Conservation (phyloP, 345 rosid genomes). For the Camelina hispida region DNA sequence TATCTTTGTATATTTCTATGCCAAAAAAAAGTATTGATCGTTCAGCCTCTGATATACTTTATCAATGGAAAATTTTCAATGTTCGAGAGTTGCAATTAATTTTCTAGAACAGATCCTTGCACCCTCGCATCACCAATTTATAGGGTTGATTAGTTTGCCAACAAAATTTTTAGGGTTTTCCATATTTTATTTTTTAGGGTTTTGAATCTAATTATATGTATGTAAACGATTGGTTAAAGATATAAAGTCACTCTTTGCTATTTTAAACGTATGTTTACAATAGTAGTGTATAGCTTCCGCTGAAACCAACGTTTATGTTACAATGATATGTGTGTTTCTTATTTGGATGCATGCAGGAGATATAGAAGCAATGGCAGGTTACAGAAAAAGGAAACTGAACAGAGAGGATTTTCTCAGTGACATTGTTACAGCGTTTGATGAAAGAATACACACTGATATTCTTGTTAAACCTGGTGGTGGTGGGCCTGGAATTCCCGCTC, state of each 20-base stretch:
- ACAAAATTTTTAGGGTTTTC: background rate
- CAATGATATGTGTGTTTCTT: slow-evolving; percentile 12
- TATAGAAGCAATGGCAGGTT: background rate
- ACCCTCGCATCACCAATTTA: background rate
- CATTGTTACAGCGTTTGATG: background rate
- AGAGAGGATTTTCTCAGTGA: slow-evolving; percentile 15
- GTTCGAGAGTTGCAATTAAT: too few species aligned
- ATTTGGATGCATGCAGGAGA: background rate
- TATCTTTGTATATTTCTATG: too few species aligned
- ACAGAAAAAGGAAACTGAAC: background rate
- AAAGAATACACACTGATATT: slow-evolving; percentile 17
- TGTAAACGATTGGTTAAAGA: background rate
- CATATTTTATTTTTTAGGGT: background rate
- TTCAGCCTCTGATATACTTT: too few species aligned
- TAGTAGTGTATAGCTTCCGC: background rate
- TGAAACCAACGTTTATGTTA: background rate
- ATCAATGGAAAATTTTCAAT: background rate
- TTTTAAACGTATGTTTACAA: background rate
- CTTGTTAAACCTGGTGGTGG: slow-evolving; percentile 11
- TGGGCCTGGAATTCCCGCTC: slow-evolving; percentile 18
- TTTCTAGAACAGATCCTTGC: background rate
- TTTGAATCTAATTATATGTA: background rate
- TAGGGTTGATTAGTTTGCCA: background rate
- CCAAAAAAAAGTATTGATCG: too few species aligned
- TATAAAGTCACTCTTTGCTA: background rate